phyloP scores from a whole-genome alignment of 495 filamentous ascomycete species.

The Annulohypoxylon bovei region DNA sequence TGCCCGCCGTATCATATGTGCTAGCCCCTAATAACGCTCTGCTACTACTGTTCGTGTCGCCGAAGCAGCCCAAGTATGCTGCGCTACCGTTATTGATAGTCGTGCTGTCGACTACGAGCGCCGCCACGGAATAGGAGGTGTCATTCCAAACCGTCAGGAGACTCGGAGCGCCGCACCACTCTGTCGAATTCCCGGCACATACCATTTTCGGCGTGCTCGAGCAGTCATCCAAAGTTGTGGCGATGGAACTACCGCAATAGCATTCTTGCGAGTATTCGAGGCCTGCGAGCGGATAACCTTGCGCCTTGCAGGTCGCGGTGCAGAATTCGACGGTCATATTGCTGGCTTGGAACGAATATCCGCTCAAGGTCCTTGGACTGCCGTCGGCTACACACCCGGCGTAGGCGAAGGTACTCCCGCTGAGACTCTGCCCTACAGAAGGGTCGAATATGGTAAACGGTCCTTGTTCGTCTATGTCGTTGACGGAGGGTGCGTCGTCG shows the following conservation, averaged over 20 bases:
- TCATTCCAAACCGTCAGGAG: slow-evolving; percentile 54
- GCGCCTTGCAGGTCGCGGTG: slow-evolving; percentile 47
- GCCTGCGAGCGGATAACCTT: slow-evolving; percentile 52
- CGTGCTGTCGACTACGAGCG: slow-evolving; percentile 10
- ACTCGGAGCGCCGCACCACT: slow-evolving; percentile 56
- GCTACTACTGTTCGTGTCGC: slow-evolving; percentile 33
- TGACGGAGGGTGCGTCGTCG: slow-evolving; percentile 17
- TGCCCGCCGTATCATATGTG: slow-evolving; percentile 45
- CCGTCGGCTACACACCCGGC: slow-evolving; percentile 61
- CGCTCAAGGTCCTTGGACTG: slow-evolving; percentile 1
- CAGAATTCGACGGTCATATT: slow-evolving; percentile 55
- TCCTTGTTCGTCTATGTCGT: slow-evolving; percentile 6
- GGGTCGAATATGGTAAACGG: slow-evolving; percentile 24
- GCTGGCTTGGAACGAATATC: slow-evolving; percentile 2
- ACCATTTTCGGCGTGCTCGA: slow-evolving; percentile 36
- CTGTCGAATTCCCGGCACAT: slow-evolving; percentile 47
- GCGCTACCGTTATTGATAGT: slow-evolving; percentile 28
- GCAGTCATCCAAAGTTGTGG: slow-evolving; percentile 36
- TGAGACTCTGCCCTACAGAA: slow-evolving; percentile 16
- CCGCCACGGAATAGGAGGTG: slow-evolving; percentile 31
- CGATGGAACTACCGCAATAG: slow-evolving; percentile 44
- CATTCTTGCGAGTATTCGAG: slow-evolving; percentile 50
- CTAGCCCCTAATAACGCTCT: slow-evolving; percentile 33
- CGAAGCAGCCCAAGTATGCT: slow-evolving; percentile 23
- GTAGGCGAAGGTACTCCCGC: slow-evolving; percentile 47